Base-by-base conservation (phyloP, 192 early-diverging fungal species). In the Dissophora ornata region DNA sequence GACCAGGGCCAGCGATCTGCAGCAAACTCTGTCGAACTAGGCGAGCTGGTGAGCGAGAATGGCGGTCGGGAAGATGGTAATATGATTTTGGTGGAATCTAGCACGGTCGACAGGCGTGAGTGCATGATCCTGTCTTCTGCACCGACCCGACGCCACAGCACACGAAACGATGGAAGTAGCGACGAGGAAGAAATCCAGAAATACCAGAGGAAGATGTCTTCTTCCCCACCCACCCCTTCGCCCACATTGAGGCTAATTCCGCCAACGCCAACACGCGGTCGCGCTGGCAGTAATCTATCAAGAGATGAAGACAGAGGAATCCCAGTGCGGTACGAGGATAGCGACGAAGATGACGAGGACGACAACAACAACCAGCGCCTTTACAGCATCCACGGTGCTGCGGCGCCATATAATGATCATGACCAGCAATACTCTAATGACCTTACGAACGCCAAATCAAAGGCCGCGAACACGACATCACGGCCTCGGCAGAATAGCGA, bases 221-320 rank as follows among this genome's bases (percentile, higher is more conserved):
- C 71, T 1, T 55, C 59, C 3, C 73, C 73, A 3, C 67, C 73
- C 1, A 77, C 73, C 0, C 73, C 73, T 13, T 77, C 73, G 11
- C 73, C 73, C 0, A 77, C 73, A 3, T 42, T 77, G 4, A 32
- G 73, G 19, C 47, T 77, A 12, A 77, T 77, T 40, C 73, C 73
- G 30, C 73, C 73, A 56, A 77, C 73, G 21, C 73, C 73, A 11
- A 77, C 59, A 25, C 57, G 55, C 19, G 36, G 24, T 1, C 12
- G 2, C 4, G 25, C 21, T 11, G 51, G 51, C n/a, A n/a, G n/a
- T n/a, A n/a, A n/a, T n/a, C n/a, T n/a, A n/a, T n/a, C n/a, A n/a
- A n/a, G n/a, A n/a, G n/a, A n/a, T 22, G 52, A 62, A 10, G 51
- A 62, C 18, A 34, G 68, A 12, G 68, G 68, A n/a, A 70, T 60